Evolutionary conservation across 139 green algal genomes (phyloP).

Genomic region (Astrephomene gubernaculifera): DNA sequence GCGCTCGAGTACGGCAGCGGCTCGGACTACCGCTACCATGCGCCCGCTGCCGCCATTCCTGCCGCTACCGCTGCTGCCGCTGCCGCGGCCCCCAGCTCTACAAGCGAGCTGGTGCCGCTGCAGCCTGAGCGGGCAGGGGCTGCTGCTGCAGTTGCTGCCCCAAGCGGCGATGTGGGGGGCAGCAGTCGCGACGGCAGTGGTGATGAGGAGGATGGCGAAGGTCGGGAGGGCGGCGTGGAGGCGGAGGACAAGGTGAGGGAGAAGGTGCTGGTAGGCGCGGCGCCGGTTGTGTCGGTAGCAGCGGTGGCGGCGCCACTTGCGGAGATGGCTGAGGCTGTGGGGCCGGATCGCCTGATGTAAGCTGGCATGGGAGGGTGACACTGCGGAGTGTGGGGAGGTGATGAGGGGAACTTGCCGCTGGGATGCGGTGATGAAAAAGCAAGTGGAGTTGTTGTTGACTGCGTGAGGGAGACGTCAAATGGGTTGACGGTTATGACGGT

Average conservation of each 20-base stretch:
- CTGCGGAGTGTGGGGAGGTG: too few species aligned
- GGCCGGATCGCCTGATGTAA: too few species aligned
- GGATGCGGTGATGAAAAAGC: too few species aligned
- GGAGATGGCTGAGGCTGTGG: background rate
- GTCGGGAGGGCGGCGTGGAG: background rate
- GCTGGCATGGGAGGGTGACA: too few species aligned
- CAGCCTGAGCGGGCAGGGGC: too few species aligned
- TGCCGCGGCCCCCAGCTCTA: too few species aligned
- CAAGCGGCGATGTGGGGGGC: background rate
- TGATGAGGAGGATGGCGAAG: background rate
- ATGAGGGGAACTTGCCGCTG: too few species aligned
- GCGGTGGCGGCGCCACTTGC: background rate
- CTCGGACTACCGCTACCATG: constrained; percentile 49
- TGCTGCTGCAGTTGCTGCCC: too few species aligned
- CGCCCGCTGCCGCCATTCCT: background rate
- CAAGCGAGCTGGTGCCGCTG: background rate
- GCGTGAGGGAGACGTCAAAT: too few species aligned
- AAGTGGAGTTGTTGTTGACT: too few species aligned
- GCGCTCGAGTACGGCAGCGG: constrained; percentile 52
- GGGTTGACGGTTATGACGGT: too few species aligned
- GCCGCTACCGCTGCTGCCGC: too few species aligned
- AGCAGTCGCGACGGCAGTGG: background rate
- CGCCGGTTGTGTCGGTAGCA: background rate
- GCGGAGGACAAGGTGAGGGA: background rate
- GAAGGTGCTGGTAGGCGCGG: background rate